Base-by-base conservation (phyloP, 2,329 filamentous ascomycete genomes). In the Neonectria hederae region DNA sequence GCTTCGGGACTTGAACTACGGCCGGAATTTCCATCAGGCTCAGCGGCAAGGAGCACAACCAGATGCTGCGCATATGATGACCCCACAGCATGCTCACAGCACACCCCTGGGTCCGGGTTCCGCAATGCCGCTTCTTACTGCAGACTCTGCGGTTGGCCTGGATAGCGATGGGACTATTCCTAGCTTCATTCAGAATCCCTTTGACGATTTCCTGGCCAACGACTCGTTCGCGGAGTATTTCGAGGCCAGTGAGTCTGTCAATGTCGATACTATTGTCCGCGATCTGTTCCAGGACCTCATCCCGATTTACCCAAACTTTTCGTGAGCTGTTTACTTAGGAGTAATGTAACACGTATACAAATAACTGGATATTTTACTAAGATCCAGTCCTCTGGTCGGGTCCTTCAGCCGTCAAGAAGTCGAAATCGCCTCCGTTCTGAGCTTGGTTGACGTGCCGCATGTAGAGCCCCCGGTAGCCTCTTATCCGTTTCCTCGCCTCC, bases 391-490 rank as follows among this genome's bases (percentile, higher is more conserved):
- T 17, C 22, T 8, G 28, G 21, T 17, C 17, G 21, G 75, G 75
- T 0, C 82, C 82, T 22, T 71, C 72, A 2, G 84, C 84, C 1
- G 81, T 88, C 58, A 90, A 74, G 62, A 90, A 90, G 65, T 87
- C 86, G 76, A 90, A 90, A 72, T 90, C 87, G 0, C 82, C 86
- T 0, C 88, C 88, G 2, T 82, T 70, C 65, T 89, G 81, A 0
- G 87, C 87, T 73, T 89, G 86, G 19, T 87, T 89, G 0, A 90
- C 88, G 17, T 80, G 81, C 6, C 86, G 77, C 80, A 87, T 82
- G 72, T 89, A 90, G 52, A 90, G 70, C 0, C 86, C 87, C 1
- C 85, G 77, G 75, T 90, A 90, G 0, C 87, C 88, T 69, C 87
- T 82, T 69, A 78, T 82, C 4, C 63, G 72, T 51, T 76, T 74